Evolutionary conservation across 371 early-diverging fungal genomes (phyloP).

Genomic region (Actinomortierella ambigua): DNA sequence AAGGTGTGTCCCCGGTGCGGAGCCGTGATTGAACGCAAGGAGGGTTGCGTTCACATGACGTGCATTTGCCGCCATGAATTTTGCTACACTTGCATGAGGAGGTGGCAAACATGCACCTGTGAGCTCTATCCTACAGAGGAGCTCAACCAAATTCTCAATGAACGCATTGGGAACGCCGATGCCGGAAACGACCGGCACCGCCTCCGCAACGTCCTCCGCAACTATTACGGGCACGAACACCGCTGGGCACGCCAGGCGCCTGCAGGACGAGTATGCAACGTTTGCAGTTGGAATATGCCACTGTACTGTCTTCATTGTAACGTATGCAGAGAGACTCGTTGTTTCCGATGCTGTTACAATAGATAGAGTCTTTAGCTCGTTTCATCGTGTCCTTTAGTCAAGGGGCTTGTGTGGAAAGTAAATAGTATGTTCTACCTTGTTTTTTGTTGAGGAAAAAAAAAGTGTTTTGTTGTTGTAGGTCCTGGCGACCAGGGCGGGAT

Average conservation of each 20-base stretch:
- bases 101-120: slow-evolving; percentile 19
- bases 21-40: slow-evolving; percentile 17
- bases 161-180: slow-evolving; percentile 16
- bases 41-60: slow-evolving; percentile 26
- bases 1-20: slow-evolving; percentile 24
- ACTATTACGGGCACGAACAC: slow-evolving; percentile 20
- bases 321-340: slow-evolving; percentile 19
- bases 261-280: slow-evolving; percentile 3
- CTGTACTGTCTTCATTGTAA: slow-evolving; percentile 10
- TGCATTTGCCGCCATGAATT: slow-evolving; percentile 23
- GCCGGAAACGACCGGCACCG: slow-evolving; percentile 12
- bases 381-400: no score
- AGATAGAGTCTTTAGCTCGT: no score
- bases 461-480: no score
- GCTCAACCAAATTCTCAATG: slow-evolving; percentile 18
- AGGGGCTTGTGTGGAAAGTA: no score
- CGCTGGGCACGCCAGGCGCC: slow-evolving; percentile 5
- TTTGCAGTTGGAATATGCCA: slow-evolving; percentile 14
- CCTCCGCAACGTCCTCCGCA: slow-evolving; percentile 23
- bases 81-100: slow-evolving; percentile 18
- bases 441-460: no score
- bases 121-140: slow-evolving; percentile 23
- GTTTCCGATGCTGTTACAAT: slow-evolving; percentile 17
- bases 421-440: no score
- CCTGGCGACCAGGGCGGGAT: no score